Percentiles rank a stretch among this genome's conserved stretches.
These are phyloP conservation scores for Eustoma russellianum DNA, from an alignment of 257 asterid species.

Conservation along the genomic window DNA sequence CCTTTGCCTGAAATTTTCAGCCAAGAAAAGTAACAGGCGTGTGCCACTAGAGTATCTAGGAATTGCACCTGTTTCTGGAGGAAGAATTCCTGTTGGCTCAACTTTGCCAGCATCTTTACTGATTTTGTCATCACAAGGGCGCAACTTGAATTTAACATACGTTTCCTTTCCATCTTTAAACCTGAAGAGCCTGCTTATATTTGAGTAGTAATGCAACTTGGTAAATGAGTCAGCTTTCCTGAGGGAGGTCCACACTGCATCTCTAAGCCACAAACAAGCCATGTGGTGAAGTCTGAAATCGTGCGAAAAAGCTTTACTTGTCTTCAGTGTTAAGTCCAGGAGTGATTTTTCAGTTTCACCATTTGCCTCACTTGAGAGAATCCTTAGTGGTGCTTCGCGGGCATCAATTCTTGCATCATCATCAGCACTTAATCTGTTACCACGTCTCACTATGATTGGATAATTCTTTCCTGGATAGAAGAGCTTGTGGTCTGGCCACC, in stretches of 20 bases:
- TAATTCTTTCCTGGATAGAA: slow-evolving; percentile 40
- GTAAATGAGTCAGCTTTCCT: slow-evolving; percentile 52
- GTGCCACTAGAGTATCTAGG: slow-evolving; percentile 50
- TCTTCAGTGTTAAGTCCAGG: slow-evolving; percentile 63
- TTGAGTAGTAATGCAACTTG: slow-evolving; percentile 66
- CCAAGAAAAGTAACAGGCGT: slow-evolving; percentile 68
- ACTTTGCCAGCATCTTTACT: slow-evolving; percentile 60
- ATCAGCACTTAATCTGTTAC: slow-evolving; percentile 76
- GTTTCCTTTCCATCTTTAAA: slow-evolving; percentile 64
- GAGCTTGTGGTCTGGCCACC: slow-evolving; percentile 51
- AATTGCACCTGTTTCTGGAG: slow-evolving; percentile 91
- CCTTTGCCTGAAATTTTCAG: slow-evolving; percentile 55
- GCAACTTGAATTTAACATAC: slow-evolving; percentile 72
- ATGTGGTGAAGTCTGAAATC: slow-evolving; percentile 62
- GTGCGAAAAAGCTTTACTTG: slow-evolving; percentile 78
- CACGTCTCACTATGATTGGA: slow-evolving; percentile 54
- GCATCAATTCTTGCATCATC: slow-evolving; percentile 78
- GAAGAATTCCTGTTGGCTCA: slow-evolving; percentile 69
- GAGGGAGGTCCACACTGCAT: slow-evolving; percentile 78
- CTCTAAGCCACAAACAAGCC: slow-evolving; percentile 84
- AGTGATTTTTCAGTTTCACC: slow-evolving; percentile 23
- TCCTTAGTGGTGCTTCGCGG: slow-evolving; percentile 68
- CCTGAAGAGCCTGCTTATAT: slow-evolving; percentile 68
- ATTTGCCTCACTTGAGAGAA: slow-evolving; percentile 25
- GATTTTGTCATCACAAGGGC: slow-evolving; percentile 50